These are phyloP conservation scores for Phytophthora pistaciae DNA, from an alignment of 352 stramenopile species.

Conservation along the genomic window DNA sequence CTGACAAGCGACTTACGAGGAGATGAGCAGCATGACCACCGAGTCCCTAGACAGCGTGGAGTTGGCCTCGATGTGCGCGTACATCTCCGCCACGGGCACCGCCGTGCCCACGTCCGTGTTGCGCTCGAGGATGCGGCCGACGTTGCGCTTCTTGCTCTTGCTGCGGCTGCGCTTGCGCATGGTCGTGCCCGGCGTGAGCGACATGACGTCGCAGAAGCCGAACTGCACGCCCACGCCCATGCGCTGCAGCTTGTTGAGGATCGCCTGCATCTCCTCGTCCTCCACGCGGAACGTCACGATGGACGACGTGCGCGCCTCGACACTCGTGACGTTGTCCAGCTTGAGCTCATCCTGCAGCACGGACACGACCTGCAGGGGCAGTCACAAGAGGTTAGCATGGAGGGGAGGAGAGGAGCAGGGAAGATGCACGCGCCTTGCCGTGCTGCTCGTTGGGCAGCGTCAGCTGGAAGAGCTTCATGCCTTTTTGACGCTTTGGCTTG, in stretches of 20 bases:
- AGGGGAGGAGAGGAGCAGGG: not conserved
- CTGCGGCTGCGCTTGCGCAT: conserved; percentile 62
- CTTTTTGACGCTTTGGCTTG: not conserved
- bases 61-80: conserved; percentile 86
- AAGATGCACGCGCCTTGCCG: conserved; percentile 54
- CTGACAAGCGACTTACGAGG: conserved; percentile 56
- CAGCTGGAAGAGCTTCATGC: conserved; percentile 91
- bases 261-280: conserved; percentile 85
- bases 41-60: conserved; percentile 84
- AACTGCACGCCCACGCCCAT: conserved; percentile 89
- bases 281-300: conserved; percentile 90
- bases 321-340: conserved; percentile 85
- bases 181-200: conserved; percentile 83
- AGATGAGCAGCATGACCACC: conserved; percentile 88
- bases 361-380: conserved; percentile 61
- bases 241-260: conserved; percentile 83
- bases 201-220: conserved; percentile 91
- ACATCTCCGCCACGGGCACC: conserved; percentile 89
- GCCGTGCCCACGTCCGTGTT: conserved; percentile 85
- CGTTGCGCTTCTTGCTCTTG: conserved; percentile 68
- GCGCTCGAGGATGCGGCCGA: conserved; percentile 76
- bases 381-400: not conserved
- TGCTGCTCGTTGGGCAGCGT: conserved; percentile 89
- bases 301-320: conserved; percentile 86
- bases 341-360: conserved; percentile 86